Conservation (phyloP, 1,139 yeast genomes). For the Suhomyces panamericanus region DNA sequence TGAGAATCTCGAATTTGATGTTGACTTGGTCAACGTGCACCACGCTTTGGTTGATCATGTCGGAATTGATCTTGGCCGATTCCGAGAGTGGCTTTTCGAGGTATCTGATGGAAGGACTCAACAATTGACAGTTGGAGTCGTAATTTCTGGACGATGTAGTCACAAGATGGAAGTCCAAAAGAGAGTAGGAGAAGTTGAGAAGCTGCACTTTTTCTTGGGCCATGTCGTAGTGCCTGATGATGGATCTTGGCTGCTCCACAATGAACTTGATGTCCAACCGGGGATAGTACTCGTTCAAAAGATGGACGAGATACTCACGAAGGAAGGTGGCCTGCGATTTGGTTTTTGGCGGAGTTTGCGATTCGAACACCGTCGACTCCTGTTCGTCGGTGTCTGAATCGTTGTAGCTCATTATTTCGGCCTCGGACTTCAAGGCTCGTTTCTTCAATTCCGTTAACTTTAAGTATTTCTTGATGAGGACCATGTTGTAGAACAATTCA, state of each 20-base stretch:
- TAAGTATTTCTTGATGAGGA: constrained; percentile 32
- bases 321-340: constrained; percentile 17
- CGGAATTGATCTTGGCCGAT: constrained; percentile 1
- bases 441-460: constrained; percentile 21
- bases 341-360: neutral
- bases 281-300: constrained; percentile 48
- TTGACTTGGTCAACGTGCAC: constrained; percentile 24
- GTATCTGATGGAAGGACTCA: constrained; percentile 36
- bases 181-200: constrained; percentile 39
- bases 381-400: constrained; percentile 3
- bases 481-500: constrained; percentile 38
- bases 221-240: constrained; percentile 32
- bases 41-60: constrained; percentile 16
- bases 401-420: neutral
- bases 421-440: neutral
- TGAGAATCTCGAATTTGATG: constrained; percentile 28
- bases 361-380: constrained; percentile 4
- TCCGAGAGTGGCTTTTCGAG: constrained; percentile 24
- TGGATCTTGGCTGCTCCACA: constrained; percentile 45
- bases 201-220: constrained; percentile 26
- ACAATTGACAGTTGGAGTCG: constrained; percentile 36
- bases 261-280: constrained; percentile 41
- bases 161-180: constrained; percentile 37
- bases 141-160: constrained; percentile 40
- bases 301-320: constrained; percentile 9